phyloP scores from a whole-genome alignment of 202 grass and related monocot genomes.

The Setaria italica region DNA sequence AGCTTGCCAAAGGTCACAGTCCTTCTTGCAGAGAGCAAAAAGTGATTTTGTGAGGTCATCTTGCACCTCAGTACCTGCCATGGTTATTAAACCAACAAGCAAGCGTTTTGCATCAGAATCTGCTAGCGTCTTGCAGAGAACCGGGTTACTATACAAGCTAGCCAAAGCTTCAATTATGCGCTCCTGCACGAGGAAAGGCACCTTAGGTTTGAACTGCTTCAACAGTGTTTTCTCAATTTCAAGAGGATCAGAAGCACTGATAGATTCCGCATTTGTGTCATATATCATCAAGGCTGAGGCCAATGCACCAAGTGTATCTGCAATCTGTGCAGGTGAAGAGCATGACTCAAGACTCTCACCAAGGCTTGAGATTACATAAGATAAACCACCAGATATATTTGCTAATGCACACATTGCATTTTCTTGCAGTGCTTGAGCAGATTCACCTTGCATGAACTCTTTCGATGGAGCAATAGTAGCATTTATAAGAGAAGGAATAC shows the following conservation, averaged over 20 bases:
- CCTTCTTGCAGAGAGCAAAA: conserved; percentile 90
- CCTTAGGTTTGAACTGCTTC: conserved; percentile 94
- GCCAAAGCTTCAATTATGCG: conserved; percentile 99
- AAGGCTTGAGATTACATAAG: conserved; percentile 97
- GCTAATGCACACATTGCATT: conserved; percentile 99
- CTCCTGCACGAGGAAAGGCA: conserved; percentile 86
- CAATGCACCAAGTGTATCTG: conserved; percentile 97
- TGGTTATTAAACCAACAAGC: conserved; percentile 99
- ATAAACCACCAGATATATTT: conserved; percentile 98
- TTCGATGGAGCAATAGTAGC: conserved; percentile 99
- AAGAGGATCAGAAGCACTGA: conserved; percentile 81
- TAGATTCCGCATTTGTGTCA: conserved; percentile 88
- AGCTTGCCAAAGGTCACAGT: conserved; percentile 93
- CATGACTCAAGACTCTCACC: conserved; percentile 99
- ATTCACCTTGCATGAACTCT: conserved; percentile 99
- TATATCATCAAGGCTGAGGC: conserved; percentile 99
- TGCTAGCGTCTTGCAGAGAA: conserved; percentile 82
- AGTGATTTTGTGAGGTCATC: conserved; percentile 96
- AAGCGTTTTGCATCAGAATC: conserved; percentile 96
- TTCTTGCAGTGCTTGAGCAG: conserved; percentile 96
- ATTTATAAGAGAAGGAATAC: conserved; percentile 98
- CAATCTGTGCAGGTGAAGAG: conserved; percentile 92
- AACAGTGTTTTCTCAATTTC: conserved; percentile 90
- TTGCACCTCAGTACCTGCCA: conserved; percentile 91
- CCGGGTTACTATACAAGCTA: conserved; percentile 92